Conservation (phyloP, 2,329 filamentous ascomycete species). For the Aspergillus unguis region DNA sequence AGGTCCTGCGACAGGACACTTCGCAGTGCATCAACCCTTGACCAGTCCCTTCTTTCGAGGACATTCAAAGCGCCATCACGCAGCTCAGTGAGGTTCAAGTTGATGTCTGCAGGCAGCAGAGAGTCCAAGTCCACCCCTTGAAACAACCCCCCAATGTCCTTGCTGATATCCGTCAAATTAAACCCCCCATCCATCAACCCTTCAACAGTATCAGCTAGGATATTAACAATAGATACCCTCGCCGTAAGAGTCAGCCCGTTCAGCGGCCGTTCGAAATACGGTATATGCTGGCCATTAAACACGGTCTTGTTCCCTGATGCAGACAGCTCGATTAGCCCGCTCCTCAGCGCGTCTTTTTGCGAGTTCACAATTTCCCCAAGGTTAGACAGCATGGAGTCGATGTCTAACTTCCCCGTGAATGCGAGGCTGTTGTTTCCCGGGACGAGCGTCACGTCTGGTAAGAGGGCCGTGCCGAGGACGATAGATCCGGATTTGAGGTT, state of each 20-base stretch:
- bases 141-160: not conserved
- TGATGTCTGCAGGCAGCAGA: not conserved
- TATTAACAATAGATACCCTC: conserved; percentile 31
- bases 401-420: conserved; percentile 16
- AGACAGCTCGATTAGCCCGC: conserved; percentile 43
- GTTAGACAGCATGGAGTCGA: conserved; percentile 44
- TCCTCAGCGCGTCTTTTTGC: conserved; percentile 36
- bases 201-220: conserved; percentile 1
- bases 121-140: not conserved
- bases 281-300: conserved; percentile 44
- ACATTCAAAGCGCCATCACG: too few species aligned
- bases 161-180: not conserved
- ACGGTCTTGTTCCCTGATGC: conserved; percentile 44
- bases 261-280: conserved; percentile 46
- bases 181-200: not conserved
- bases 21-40: too few species aligned
- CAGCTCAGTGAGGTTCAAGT: too few species aligned
- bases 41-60: too few species aligned
- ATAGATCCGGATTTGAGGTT: conserved; percentile 44
- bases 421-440: conserved; percentile 44
- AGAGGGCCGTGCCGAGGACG: conserved; percentile 38
- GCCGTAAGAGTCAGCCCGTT: conserved; percentile 39
- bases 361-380: conserved; percentile 39
- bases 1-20: too few species aligned
- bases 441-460: conserved; percentile 41